These are phyloP conservation scores for Coemansia sp. DNA, from an alignment of 192 early-diverging fungal genomes.

Conservation along the genomic window DNA sequence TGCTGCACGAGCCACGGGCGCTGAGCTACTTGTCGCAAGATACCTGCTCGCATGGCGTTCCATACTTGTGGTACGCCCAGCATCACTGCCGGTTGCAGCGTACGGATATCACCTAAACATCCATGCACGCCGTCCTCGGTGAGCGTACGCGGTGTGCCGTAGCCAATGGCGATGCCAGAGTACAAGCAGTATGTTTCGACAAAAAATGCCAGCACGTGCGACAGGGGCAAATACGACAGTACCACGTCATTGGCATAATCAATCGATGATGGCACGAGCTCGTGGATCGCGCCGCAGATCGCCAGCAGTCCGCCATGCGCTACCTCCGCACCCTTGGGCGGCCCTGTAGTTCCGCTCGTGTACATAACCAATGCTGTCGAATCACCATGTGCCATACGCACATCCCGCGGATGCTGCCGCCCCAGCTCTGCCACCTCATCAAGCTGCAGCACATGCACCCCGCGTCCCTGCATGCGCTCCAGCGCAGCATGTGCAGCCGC, in stretches of 20 bases:
- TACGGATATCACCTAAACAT: slow-evolving; percentile 76
- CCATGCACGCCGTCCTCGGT: slow-evolving; percentile 68
- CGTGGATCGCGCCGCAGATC: slow-evolving; percentile 55
- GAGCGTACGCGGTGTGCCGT: slow-evolving; percentile 70
- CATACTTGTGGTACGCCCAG: slow-evolving; percentile 84
- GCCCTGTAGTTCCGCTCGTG: slow-evolving; percentile 86
- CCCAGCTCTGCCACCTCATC: slow-evolving; percentile 70
- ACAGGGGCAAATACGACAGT: slow-evolving; percentile 83
- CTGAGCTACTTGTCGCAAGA: slow-evolving; percentile 64
- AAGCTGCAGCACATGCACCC: slow-evolving; percentile 56
- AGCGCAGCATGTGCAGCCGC: slow-evolving; percentile 53
- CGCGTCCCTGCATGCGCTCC: slow-evolving; percentile 47
- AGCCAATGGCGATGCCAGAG: slow-evolving; percentile 66
- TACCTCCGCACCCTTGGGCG: slow-evolving; percentile 89
- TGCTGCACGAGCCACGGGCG: slow-evolving; percentile 56
- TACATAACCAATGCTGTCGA: slow-evolving; percentile 89
- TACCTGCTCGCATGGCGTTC: slow-evolving; percentile 84
- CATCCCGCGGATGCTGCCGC: slow-evolving; percentile 60
- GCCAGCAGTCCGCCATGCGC: slow-evolving; percentile 82
- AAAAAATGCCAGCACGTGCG: slow-evolving; percentile 87
- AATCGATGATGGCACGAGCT: slow-evolving; percentile 44
- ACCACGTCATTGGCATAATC: slow-evolving; percentile 59
- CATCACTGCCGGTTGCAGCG: slow-evolving; percentile 73
- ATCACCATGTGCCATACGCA: slow-evolving; percentile 64
- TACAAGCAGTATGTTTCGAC: slow-evolving; percentile 73